Percentiles rank a stretch among this genome's conserved stretches.
Evolutionary conservation across 805 yeast species (phyloP).

Genomic region (Yarrowia deformans): DNA sequence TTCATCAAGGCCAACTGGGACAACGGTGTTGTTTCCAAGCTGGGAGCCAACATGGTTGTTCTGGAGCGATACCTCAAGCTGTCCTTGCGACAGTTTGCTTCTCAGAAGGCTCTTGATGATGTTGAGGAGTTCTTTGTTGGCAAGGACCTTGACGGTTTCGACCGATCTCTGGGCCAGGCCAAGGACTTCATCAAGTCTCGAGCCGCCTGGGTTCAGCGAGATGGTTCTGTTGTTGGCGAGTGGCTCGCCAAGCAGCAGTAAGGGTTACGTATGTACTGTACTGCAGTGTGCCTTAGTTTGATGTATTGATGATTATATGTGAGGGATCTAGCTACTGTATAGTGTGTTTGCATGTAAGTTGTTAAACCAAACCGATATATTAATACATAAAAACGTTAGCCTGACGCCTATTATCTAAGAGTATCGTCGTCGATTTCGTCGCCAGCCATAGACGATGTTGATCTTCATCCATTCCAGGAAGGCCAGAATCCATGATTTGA

Average conservation of each 20-base stretch:
- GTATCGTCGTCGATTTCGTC: conserved; percentile 10
- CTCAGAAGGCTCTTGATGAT: conserved; percentile 52
- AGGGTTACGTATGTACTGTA: too few species aligned
- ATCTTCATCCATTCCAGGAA: conserved; percentile 30
- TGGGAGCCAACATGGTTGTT: conserved; percentile 60
- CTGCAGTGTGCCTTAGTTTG: neutral
- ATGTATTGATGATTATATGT: conserved; percentile 18
- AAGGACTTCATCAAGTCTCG: conserved; percentile 62
- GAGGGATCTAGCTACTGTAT: neutral
- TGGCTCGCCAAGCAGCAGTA: conserved; percentile 44
- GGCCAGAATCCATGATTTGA: conserved; percentile 27
- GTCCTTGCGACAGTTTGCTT: conserved; percentile 51
- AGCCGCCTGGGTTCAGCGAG: conserved; percentile 60
- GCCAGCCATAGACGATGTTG: conserved; percentile 12
- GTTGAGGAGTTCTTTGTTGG: conserved; percentile 55
- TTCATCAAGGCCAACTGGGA: conserved; percentile 60
- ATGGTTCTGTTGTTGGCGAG: conserved; percentile 51
- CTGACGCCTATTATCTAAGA: neutral
- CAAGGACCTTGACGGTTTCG: conserved; percentile 62
- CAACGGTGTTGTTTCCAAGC: conserved; percentile 52
- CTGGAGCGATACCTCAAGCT: conserved; percentile 57
- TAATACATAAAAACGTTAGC: conserved; percentile 10
- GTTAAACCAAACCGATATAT: neutral
- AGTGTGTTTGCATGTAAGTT: neutral
- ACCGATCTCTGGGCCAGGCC: conserved; percentile 63